Evolutionary conservation across 805 yeast species (phyloP).

Genomic region (Ogataea dorogensis): DNA sequence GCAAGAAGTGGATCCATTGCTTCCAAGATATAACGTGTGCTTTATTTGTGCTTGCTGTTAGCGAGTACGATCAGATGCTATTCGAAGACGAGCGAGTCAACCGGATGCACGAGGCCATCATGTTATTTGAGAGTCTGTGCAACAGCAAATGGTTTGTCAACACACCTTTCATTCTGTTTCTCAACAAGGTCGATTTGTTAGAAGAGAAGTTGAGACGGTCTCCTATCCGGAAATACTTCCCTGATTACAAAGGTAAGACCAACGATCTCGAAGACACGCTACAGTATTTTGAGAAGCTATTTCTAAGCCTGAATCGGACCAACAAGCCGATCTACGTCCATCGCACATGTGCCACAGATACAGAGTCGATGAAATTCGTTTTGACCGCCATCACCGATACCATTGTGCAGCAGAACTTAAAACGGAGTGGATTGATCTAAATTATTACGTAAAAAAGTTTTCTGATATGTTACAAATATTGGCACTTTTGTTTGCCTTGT

Average conservation of each 20-base stretch:
- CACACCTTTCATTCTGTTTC: constrained; percentile 85
- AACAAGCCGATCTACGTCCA: constrained; percentile 84
- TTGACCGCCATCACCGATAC: constrained; percentile 90
- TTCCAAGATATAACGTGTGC: constrained; percentile 89
- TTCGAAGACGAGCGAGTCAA: constrained; percentile 89
- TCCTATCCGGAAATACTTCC: constrained; percentile 72
- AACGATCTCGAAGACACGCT: constrained; percentile 65
- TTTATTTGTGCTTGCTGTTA: constrained; percentile 81
- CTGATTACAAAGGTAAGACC: constrained; percentile 69
- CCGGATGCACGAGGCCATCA: constrained; percentile 86
- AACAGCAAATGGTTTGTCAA: constrained; percentile 81
- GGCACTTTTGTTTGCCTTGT: not conserved
- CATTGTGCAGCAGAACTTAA: constrained; percentile 78
- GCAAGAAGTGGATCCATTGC: constrained; percentile 93
- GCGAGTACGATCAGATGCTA: constrained; percentile 89
- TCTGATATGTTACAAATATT: not conserved
- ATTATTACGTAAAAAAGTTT: not conserved
- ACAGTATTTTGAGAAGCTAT: constrained; percentile 66
- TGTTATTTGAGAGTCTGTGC: constrained; percentile 77
- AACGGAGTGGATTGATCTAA: constrained; percentile 70
- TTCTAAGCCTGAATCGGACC: constrained; percentile 59
- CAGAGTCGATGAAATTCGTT: constrained; percentile 84
- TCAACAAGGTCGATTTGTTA: constrained; percentile 85
- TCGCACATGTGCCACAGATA: constrained; percentile 94
- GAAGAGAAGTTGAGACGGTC: constrained; percentile 63